A percentile compares a stretch with the other conserved stretches of the same genome.
Evolutionary conservation across 805 yeast species (phyloP).

Genomic region (Priceomyces carsonii): DNA sequence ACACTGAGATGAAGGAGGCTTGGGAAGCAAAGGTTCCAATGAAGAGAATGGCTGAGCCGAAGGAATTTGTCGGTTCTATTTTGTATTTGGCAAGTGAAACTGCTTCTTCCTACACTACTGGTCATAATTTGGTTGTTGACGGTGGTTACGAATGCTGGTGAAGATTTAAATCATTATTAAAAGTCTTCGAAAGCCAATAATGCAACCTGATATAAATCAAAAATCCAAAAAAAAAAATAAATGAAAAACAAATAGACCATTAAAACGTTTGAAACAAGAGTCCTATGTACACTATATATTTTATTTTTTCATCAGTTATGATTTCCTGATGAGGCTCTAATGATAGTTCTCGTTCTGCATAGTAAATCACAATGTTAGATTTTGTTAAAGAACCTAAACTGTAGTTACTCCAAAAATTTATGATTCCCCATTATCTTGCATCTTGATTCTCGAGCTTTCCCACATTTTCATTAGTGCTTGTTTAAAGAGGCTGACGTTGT

Average conservation of each 20-base stretch:
- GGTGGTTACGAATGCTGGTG: conserved; percentile 89
- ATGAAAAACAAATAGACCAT: no score
- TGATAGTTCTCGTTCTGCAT: conserved; percentile 1
- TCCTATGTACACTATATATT: conserved; percentile 1
- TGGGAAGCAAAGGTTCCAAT: conserved; percentile 76
- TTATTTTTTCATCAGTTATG: conserved; percentile 1
- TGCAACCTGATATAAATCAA: no score
- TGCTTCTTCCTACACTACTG: conserved; percentile 80
- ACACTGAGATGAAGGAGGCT: conserved; percentile 60
- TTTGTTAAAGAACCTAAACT: no score
- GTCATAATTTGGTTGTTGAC: conserved; percentile 79
- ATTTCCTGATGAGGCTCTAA: conserved; percentile 1
- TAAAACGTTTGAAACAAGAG: no score
- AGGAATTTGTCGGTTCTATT: conserved; percentile 77
- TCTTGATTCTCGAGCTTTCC: conserved; percentile 40
- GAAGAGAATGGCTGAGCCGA: conserved; percentile 83
- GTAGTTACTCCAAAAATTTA: no score
- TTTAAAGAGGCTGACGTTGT: conserved; percentile 80
- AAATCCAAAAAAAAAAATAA: no score
- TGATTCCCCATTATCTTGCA: no score
- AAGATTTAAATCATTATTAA: no score
- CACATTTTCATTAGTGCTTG: conserved; percentile 74
- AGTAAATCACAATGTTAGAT: no score
- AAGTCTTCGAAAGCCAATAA: no score
- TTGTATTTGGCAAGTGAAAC: conserved; percentile 69